Evolutionary conservation across 768 basidiomycete species (phyloP).

Genomic region (Kwoniella dendrophila): DNA sequence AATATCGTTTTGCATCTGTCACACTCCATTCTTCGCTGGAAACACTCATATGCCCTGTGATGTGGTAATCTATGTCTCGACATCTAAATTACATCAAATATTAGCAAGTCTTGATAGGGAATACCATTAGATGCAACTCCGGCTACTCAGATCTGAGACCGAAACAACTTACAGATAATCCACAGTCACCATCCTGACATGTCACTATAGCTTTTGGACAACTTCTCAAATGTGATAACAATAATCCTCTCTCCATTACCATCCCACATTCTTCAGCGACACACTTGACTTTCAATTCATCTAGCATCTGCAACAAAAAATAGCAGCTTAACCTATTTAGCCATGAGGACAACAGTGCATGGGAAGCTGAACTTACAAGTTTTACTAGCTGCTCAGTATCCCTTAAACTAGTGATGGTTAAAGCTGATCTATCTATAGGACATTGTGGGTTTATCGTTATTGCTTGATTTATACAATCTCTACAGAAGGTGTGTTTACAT

Average conservation of each 20-base stretch:
- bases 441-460: conserved; percentile 71
- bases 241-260: conserved; percentile 40
- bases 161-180: conserved; percentile 36
- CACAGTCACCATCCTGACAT: conserved; percentile 39
- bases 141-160: no score
- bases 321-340: neutral
- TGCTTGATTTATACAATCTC: conserved; percentile 74
- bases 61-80: conserved; percentile 30
- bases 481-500: conserved; percentile 84
- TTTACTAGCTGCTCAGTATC: conserved; percentile 46
- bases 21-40: conserved; percentile 45
- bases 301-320: conserved; percentile 28
- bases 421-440: conserved; percentile 77
- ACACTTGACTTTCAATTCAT: conserved; percentile 44
- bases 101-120: no score
- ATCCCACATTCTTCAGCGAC: conserved; percentile 34
- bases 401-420: conserved; percentile 54
- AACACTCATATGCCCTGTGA: conserved; percentile 46
- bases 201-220: conserved; percentile 36
- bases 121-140: no score
- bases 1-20: conserved; percentile 34
- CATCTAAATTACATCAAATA: conserved; percentile 29
- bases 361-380: conserved; percentile 22
- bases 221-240: conserved; percentile 32
- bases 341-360: no score